These are phyloP conservation scores for Brassica hybrid DNA, from an alignment of 441 rosid species.

Conservation along the genomic window DNA sequence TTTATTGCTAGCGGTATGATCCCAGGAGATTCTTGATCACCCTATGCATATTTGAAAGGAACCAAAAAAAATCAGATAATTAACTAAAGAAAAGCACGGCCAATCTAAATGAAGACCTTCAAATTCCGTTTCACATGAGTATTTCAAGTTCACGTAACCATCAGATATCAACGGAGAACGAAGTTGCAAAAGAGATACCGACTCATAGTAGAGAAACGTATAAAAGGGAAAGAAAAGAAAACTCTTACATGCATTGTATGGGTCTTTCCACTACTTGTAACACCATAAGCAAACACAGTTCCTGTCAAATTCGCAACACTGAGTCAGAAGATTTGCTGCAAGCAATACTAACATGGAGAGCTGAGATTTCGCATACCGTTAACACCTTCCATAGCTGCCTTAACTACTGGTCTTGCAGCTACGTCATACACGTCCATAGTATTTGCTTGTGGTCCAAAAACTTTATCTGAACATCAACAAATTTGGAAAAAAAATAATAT, in stretches of 20 bases:
- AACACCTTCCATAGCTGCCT: slow-evolving; percentile 99
- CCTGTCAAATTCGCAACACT: slow-evolving; percentile 55
- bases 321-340: slow-evolving; percentile 13
- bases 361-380: slow-evolving; percentile 51
- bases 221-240: not conserved
- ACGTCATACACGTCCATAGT: slow-evolving; percentile 90
- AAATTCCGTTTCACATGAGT: not conserved
- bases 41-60: slow-evolving; percentile 57
- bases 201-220: not conserved
- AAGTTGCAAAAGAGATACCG: not conserved
- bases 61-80: slow-evolving; percentile 18
- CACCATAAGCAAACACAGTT: slow-evolving; percentile 99
- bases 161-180: not conserved
- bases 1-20: slow-evolving; percentile 97
- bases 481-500: not conserved
- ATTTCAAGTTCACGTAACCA: slow-evolving; percentile 4
- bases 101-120: slow-evolving; percentile 3
- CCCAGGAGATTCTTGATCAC: slow-evolving; percentile 96
- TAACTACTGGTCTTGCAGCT: slow-evolving; percentile 94
- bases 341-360: slow-evolving; percentile 6
- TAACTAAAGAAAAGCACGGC: slow-evolving; percentile 20
- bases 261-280: slow-evolving; percentile 99
- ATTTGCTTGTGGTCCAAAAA: slow-evolving; percentile 82
- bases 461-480: slow-evolving; percentile 68
- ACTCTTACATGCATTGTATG: slow-evolving; percentile 96